These are phyloP conservation scores for Globisporangium nunn DNA, from an alignment of 352 stramenopile species.

Conservation along the genomic window DNA sequence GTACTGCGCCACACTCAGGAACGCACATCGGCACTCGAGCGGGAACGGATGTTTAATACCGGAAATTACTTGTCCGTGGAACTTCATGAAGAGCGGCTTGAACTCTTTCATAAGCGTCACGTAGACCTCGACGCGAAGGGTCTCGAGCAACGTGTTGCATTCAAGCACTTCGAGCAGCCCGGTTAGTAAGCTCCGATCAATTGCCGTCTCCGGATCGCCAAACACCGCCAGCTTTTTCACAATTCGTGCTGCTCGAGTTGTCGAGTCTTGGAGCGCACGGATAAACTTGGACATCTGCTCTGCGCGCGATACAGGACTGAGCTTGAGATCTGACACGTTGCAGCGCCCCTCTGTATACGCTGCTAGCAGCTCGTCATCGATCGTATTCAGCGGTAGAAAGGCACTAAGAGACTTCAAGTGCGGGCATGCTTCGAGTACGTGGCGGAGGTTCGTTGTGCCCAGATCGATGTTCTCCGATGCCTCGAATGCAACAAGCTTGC, in stretches of 20 bases:
- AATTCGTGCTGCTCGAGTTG: neutral
- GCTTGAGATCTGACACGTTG: neutral
- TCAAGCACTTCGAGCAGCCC: neutral
- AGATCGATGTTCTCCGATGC: neutral
- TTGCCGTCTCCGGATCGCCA: neutral
- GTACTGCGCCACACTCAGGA: neutral
- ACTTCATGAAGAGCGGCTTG: conserved; percentile 3
- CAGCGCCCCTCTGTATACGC: neutral
- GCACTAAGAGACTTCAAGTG: neutral
- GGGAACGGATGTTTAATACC: neutral
- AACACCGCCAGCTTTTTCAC: neutral
- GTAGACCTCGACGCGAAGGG: neutral
- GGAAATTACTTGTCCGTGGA: neutral
- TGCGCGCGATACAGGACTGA: neutral
- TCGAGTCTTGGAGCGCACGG: neutral
- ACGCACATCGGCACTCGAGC: neutral
- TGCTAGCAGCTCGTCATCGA: neutral
- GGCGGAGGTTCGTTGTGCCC: neutral
- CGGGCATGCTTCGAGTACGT: neutral
- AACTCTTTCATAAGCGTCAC: neutral
- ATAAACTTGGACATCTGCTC: neutral
- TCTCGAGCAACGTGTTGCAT: neutral
- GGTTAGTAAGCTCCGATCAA: neutral
- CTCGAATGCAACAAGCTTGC: neutral
- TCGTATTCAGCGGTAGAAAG: neutral